Percentiles rank a stretch among this genome's conserved stretches.
Evolutionary conservation across 768 basidiomycete genomes (phyloP).

Genomic region (Leccinum subgranulosum): DNA sequence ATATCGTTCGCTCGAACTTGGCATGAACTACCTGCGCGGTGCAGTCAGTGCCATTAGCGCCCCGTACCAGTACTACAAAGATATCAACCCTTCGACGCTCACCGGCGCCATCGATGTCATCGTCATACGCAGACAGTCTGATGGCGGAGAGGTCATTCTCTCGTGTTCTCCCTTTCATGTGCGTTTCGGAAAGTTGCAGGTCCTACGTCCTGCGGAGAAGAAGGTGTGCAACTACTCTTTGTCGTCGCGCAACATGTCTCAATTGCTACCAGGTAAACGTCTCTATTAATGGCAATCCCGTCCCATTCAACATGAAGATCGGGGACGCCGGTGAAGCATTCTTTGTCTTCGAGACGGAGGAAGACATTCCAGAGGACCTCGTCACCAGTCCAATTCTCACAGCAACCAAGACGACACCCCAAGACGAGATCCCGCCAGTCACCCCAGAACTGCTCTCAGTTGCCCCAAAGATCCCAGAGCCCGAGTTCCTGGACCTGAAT

Average conservation of each 20-base stretch:
- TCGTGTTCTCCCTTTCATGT: slow-evolving; percentile 97
- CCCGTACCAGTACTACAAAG: slow-evolving; percentile 88
- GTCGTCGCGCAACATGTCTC: background rate
- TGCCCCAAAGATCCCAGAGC: slow-evolving; percentile 43
- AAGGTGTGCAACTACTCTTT: slow-evolving; percentile 47
- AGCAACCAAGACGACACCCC: slow-evolving; percentile 41
- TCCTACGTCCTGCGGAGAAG: slow-evolving; percentile 90
- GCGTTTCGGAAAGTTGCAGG: slow-evolving; percentile 95
- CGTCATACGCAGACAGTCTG: slow-evolving; percentile 76
- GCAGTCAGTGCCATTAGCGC: slow-evolving; percentile 83
- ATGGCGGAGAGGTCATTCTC: slow-evolving; percentile 62
- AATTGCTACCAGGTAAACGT: slow-evolving; percentile 69
- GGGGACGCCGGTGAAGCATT: slow-evolving; percentile 99
- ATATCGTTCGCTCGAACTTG: background rate
- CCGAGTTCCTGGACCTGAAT: slow-evolving; percentile 85
- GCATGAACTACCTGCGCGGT: slow-evolving; percentile 87
- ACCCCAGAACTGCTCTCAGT: slow-evolving; percentile 7
- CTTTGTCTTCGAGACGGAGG: slow-evolving; percentile 97
- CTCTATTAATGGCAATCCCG: slow-evolving; percentile 77
- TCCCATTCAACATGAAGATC: slow-evolving; percentile 97
- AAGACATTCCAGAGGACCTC: slow-evolving; percentile 88
- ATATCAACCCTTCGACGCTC: slow-evolving; percentile 94
- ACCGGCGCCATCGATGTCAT: slow-evolving; percentile 99
- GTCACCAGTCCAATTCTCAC: slow-evolving; percentile 90
- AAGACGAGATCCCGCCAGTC: slow-evolving; percentile 26